phyloP scores from a whole-genome alignment of 345 rosid species.

The Aquilaria sinensis region DNA sequence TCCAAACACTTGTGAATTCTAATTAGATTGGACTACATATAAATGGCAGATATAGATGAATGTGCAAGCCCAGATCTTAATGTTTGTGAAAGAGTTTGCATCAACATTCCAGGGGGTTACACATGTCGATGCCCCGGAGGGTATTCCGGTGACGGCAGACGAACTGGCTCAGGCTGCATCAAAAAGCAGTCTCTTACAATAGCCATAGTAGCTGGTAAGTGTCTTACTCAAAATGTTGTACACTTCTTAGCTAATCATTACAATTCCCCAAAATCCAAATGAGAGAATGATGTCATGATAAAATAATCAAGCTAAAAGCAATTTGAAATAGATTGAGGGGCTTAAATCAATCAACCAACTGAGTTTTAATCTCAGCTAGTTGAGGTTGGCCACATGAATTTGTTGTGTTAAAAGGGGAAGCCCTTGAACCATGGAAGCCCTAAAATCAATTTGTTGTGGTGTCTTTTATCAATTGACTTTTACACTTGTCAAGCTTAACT shows the following conservation, averaged over 20 bases:
- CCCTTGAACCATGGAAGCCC: too few species aligned
- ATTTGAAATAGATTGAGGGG: background rate
- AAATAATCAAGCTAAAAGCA: too few species aligned
- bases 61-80: conserved; percentile 2
- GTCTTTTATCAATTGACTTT: too few species aligned
- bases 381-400: too few species aligned
- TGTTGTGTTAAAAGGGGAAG: too few species aligned
- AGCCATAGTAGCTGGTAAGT: conserved; percentile 3
- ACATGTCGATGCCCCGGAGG: conserved; percentile 13
- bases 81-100: conserved; percentile 5
- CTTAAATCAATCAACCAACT: background rate
- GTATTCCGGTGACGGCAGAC: conserved; percentile 5
- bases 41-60: conserved; percentile 14
- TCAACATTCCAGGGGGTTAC: conserved; percentile 9
- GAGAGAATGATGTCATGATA: too few species aligned
- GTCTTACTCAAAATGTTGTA: too few species aligned
- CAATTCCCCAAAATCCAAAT: too few species aligned
- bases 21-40: background rate
- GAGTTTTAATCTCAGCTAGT: background rate
- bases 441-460: too few species aligned
- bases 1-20: background rate
- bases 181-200: background rate
- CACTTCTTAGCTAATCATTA: too few species aligned
- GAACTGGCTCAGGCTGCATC: conserved; percentile 3
- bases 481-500: too few species aligned